Evolutionary conservation across 345 rosid species (phyloP), one percentile per base, ranked within the genome.

Genomic region (Luvunga scandens): DNA sequence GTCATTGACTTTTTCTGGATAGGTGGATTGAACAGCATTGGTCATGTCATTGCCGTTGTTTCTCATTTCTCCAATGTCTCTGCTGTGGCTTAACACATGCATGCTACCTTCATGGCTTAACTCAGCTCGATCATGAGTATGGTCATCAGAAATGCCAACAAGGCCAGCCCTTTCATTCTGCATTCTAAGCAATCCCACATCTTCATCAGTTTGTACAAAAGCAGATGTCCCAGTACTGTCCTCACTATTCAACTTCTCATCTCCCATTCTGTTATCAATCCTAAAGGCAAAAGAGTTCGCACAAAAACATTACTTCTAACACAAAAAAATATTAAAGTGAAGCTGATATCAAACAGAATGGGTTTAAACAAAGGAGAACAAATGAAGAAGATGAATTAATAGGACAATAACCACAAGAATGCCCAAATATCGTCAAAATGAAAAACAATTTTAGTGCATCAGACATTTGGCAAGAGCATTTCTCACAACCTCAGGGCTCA

Each of bases 1-100:
- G 28, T 80, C 86, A 84, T 81, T 78, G 36, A 77, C 78, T 21
- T 67, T 63, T 71, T 76, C 73, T 24, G 68, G 73, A 72, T 69
- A 31, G 72, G 42, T 18, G 16, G 74, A 59, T 62, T 77, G 77
- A 72, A 36, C 56, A 34, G 27, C 28, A 56, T 79, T 42, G 53
- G 64, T 57, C 48, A 57, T 30, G 24, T 22, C 62, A 21, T 9
- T 57, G 73, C 75, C n/a, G 30, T 42, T 62, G 53, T 59, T 76
- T 67, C 55, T 77, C 45, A 33, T 66, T 59, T 79, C 79, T 67
- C 34, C 30, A 68, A 22, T 66, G 53, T 45, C 60, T 55, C 57
- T 59, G 61, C 63, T 68, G 45, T 61, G 24, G 8, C 56, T 33
- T 31, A 66, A 56, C 38, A 69, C 56, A 34, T 27, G 59, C 22